Base-by-base conservation (phyloP, 208 protist genomes). In the Acanthamoeba culbertsoni region DNA sequence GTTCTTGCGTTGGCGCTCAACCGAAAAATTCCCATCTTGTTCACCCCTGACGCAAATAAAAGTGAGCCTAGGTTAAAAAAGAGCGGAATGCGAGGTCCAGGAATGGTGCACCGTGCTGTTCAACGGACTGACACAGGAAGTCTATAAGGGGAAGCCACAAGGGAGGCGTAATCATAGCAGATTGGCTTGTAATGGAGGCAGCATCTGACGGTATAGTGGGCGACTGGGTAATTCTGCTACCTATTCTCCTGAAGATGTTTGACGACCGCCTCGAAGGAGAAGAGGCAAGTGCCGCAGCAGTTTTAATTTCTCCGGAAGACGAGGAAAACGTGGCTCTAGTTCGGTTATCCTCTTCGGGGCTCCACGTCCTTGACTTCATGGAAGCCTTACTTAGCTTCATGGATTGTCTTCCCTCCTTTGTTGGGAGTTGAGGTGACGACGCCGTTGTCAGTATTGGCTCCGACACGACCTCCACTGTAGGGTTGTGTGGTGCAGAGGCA, bases 11-110 rank as follows among this genome's bases (percentile, higher is more conserved):
- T 79, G 2, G 71, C 71, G 40, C 71, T 79, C 71, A 79, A 28
- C 71, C 71, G 23, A 28, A 79, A 79, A 51, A 79, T 79, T 16
- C 71, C 71, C 71, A 79, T 79, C 6, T 79, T 79, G 16, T 79
- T 8, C 4, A 23, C 42, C 33, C 71, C 71, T 79, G 33, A 63
- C 26, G 26, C 0, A 28, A 33, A 33, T 55, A 55, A 55, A 55
- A 55, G 12, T 23, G 18, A 23, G 18, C 8, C 18, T 55, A 23
- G 8, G 8, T 62, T 62, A 63, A 63, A 63, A 63, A 63, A 63
- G 20, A n/a, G 31, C 5, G 20, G 55, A 7, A 26, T 33, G 55
- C 5, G 20, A 26, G 20, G 12, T 5, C 43, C 7, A 37, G 28
- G 63, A n/a, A 23, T 26, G 23, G 12, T 10, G 2, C 51, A 79